These are phyloP conservation scores for Nidularia sp. DNA, from an alignment of 768 basidiomycete genomes.

Conservation along the genomic window DNA sequence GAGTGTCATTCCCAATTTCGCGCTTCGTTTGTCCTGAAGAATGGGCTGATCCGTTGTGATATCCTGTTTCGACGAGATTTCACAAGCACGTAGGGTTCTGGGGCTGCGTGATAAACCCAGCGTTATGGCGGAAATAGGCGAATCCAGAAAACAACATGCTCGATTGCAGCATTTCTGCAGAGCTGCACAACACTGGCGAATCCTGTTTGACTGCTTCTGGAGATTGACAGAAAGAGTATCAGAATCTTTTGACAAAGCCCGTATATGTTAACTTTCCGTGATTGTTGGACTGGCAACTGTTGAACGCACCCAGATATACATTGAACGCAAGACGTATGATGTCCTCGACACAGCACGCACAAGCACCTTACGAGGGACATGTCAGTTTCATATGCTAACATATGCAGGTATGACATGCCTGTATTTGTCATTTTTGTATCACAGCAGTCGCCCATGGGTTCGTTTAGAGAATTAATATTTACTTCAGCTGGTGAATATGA, in stretches of 20 bases:
- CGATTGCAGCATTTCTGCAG: not conserved
- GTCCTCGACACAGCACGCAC: not conserved
- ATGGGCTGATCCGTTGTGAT: not conserved
- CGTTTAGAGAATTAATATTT: too few relatives aligned
- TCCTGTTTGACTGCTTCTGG: not conserved
- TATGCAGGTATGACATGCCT: too few relatives aligned
- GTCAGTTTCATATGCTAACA: too few relatives aligned
- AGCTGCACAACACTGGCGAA: not conserved
- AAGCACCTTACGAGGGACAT: not conserved
- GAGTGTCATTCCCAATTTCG: not conserved
- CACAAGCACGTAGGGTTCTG: not conserved
- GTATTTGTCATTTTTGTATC: too few relatives aligned
- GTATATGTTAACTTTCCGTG: too few relatives aligned
- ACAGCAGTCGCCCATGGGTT: too few relatives aligned
- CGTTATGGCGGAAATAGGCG: not conserved
- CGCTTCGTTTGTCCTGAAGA: too few relatives aligned
- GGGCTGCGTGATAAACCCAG: not conserved
- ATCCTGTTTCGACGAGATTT: not conserved
- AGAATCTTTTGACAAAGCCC: too few relatives aligned
- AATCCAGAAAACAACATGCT: not conserved
- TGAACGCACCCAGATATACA: too few relatives aligned
- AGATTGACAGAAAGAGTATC: not conserved
- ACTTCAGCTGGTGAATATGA: too few relatives aligned
- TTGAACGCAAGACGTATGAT: not conserved
- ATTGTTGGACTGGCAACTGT: too few relatives aligned